A percentile compares a stretch with the other conserved stretches of the same genome.
phyloP scores from a whole-genome alignment of 2,329 filamentous ascomycete genomes.

The Diaporthe australafricana region DNA sequence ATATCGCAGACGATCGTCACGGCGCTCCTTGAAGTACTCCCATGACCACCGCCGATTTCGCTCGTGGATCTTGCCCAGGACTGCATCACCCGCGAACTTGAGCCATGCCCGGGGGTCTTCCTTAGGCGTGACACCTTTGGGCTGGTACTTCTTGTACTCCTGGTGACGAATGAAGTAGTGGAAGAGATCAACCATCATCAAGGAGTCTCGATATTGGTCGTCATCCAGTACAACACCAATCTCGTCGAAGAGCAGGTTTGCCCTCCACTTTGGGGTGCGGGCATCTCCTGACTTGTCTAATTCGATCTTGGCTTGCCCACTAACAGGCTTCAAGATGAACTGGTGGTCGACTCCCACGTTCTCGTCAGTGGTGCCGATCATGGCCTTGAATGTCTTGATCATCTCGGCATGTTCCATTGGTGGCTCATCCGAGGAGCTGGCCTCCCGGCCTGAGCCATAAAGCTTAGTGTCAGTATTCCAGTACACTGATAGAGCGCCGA shows the following conservation, averaged over 20 bases:
- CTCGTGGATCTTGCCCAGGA: slow-evolving; percentile 94
- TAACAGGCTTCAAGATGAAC: slow-evolving; percentile 96
- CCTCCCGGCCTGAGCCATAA: slow-evolving; percentile 83
- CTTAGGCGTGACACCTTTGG: slow-evolving; percentile 82
- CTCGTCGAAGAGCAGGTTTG: slow-evolving; percentile 92
- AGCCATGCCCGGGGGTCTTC: slow-evolving; percentile 95
- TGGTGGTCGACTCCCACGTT: slow-evolving; percentile 71
- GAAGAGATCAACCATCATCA: slow-evolving; percentile 99
- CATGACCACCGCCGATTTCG: slow-evolving; percentile 94
- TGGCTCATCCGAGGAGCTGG: slow-evolving; percentile 68
- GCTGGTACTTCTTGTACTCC: slow-evolving; percentile 93
- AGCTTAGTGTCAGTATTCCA: slow-evolving; percentile 96
- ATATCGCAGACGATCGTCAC: slow-evolving; percentile 89
- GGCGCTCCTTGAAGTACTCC: slow-evolving; percentile 92
- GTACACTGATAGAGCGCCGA: slow-evolving; percentile 92
- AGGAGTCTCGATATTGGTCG: slow-evolving; percentile 93
- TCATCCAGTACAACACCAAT: slow-evolving; percentile 98
- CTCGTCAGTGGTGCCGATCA: slow-evolving; percentile 74
- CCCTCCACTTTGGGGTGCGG: slow-evolving; percentile 87
- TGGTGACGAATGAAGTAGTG: slow-evolving; percentile 98
- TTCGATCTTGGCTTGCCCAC: slow-evolving; percentile 92
- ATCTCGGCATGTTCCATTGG: slow-evolving; percentile 79
- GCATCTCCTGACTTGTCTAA: slow-evolving; percentile 91
- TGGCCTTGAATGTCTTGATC: slow-evolving; percentile 78
- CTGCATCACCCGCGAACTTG: slow-evolving; percentile 87